Conservation (phyloP, 148 eudicot genomes). For the Suaeda aralocaspica region DNA sequence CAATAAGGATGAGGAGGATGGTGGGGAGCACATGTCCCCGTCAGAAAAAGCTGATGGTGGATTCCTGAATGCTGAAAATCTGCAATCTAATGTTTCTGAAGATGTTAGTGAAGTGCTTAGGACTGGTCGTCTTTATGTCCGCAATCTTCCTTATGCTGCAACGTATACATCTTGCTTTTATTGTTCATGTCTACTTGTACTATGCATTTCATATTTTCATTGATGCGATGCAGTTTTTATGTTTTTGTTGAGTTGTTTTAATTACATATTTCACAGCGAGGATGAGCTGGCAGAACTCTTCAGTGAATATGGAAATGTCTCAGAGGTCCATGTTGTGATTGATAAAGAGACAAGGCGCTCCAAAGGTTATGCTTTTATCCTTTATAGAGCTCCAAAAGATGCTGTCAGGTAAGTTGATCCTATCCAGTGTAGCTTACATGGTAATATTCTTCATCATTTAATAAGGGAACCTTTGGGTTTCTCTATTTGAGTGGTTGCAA, state of each 20-base stretch:
- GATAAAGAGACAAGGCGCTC: slow-evolving; percentile 88
- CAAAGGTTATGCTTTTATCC: slow-evolving; percentile 77
- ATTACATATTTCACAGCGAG: slow-evolving; percentile 47
- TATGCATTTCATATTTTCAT: not conserved
- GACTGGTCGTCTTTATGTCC: slow-evolving; percentile 76
- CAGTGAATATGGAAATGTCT: slow-evolving; percentile 52
- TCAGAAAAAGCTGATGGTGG: slow-evolving; percentile 31
- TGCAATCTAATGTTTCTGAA: slow-evolving; percentile 29
- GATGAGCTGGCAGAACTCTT: slow-evolving; percentile 81
- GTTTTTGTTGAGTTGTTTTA: not conserved
- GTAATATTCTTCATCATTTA: not conserved
- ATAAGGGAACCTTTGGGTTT: no score
- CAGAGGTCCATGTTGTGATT: slow-evolving; percentile 79
- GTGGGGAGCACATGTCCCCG: slow-evolving; percentile 14
- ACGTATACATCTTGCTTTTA: slow-evolving; percentile 41
- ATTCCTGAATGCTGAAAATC: slow-evolving; percentile 27
- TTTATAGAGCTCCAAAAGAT: slow-evolving; percentile 58
- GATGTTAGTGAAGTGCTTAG: slow-evolving; percentile 42
- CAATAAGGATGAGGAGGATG: slow-evolving; percentile 23
- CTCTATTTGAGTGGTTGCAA: not conserved
- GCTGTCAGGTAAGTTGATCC: slow-evolving; percentile 57
- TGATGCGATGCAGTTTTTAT: not conserved
- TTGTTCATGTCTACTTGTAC: not conserved
- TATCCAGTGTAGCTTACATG: not conserved
- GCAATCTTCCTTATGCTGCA: slow-evolving; percentile 81